Percentiles rank a stretch among this genome's conserved stretches.
Evolutionary conservation across 164 flowering plant genomes (phyloP).

Genomic region (Dillenia turbinata): DNA sequence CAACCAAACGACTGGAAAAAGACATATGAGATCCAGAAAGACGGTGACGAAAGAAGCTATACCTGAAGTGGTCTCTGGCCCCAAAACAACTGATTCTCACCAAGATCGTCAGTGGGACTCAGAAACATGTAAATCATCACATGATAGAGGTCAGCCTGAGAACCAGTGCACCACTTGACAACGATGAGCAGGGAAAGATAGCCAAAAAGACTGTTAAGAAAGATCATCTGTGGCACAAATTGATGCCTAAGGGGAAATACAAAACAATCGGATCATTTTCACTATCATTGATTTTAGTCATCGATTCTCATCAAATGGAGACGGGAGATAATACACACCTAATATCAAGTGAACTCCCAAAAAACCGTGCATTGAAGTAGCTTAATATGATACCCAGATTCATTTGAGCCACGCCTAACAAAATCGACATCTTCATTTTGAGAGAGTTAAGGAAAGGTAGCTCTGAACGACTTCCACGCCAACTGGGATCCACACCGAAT

Average conservation of each 20-base stretch:
- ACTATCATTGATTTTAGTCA: too few species aligned
- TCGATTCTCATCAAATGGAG: not conserved
- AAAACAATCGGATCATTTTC: too few species aligned
- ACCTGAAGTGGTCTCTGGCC: constrained; percentile 91
- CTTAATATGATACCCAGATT: constrained; percentile 80
- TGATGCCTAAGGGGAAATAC: constrained; percentile 55
- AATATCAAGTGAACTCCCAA: constrained; percentile 68
- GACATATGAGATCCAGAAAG: not conserved
- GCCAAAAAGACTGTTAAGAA: constrained; percentile 91
- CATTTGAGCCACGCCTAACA: constrained; percentile 83
- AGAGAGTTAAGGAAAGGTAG: constrained; percentile 89
- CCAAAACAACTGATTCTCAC: constrained; percentile 88
- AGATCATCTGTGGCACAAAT: constrained; percentile 90
- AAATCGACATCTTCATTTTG: constrained; percentile 96
- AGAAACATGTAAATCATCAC: constrained; percentile 98
- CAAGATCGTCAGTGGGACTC: constrained; percentile 88
- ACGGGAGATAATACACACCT: constrained; percentile 35
- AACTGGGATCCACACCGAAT: constrained; percentile 94
- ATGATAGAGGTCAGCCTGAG: constrained; percentile 93
- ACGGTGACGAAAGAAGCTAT: constrained; percentile 15
- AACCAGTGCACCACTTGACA: constrained; percentile 95
- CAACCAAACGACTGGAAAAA: constrained; percentile 1
- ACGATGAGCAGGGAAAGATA: constrained; percentile 87
- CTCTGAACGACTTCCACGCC: constrained; percentile 98
- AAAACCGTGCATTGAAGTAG: constrained; percentile 81